Evolutionary conservation across 2,329 filamentous ascomycete species (phyloP), one percentile per base, ranked within the genome.

Genomic region (Orbilia blumenaviensis): DNA sequence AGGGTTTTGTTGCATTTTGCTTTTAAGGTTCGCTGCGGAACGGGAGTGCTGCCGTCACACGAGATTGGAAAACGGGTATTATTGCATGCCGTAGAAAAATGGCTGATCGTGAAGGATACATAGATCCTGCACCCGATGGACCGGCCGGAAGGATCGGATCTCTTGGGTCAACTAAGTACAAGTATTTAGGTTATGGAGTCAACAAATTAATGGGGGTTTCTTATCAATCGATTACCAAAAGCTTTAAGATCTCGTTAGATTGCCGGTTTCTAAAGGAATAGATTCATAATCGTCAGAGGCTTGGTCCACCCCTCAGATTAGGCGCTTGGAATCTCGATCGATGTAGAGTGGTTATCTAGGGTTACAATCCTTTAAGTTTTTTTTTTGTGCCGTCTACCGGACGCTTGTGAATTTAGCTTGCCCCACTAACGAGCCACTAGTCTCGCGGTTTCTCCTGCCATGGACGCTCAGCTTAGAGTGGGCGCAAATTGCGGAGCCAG

Each of bases 211-310:
- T 2, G 9, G 18, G 12, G 32, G 16, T 21, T 56, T 21, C 66
- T 71, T 71, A 71, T 71, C 56, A 62, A 54, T 52, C 54, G 34
- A 61, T 50, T 34, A 62, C 34, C 16, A 56, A 44, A 44, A 44
- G n/a, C n/a, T 21, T 41, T 44, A 16, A 12, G n/a, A n/a, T n/a
- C n/a, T n/a, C n/a, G n/a, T n/a, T 5, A 34, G 48, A 52, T 29
- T 44, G 41, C 41, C 41, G 48, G 48, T 16, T 56, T 18, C 14
- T 36, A 42, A 42, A 27, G 34, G 32, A 54, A 23, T 25, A 29
- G 56, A 63, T 71, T 71, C 66, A 71, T 71, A 62, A 71, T 42
- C 46, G 50, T 56, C 63, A 23, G 66, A 46, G 66, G 66, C 66
- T 61, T 69, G 42, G 56, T 18, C 41, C 64, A 69, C 54, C 66